Conservation (phyloP, 805 yeast species). For the Wickerhamiella allomyrinae region DNA sequence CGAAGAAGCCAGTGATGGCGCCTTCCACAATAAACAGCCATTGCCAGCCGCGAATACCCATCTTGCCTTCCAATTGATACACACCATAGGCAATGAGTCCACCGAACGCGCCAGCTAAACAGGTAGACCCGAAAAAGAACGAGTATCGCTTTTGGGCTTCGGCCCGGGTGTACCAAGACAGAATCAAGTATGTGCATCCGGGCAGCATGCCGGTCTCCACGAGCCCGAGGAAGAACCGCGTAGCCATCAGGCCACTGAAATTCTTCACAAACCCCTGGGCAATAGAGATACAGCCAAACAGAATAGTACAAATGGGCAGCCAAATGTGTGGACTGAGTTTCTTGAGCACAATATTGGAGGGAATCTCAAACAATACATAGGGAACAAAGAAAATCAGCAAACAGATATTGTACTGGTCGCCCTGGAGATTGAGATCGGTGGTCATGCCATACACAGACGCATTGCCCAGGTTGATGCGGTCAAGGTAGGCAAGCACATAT, state of each 20-base stretch:
- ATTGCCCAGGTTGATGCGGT: slow-evolving; percentile 34
- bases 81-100: slow-evolving; percentile 28
- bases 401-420: slow-evolving; percentile 32
- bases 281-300: slow-evolving; percentile 26
- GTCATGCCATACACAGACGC: slow-evolving; percentile 34
- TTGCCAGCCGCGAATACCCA: slow-evolving; percentile 33
- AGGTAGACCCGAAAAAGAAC: slow-evolving; percentile 27
- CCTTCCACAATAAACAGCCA: slow-evolving; percentile 47
- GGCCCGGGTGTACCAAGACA: slow-evolving; percentile 25
- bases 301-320: slow-evolving; percentile 23
- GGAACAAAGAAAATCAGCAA: slow-evolving; percentile 27
- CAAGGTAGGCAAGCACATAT: slow-evolving; percentile 33
- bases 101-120: slow-evolving; percentile 26
- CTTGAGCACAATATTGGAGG: slow-evolving; percentile 25
- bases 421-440: slow-evolving; percentile 27
- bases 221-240: slow-evolving; percentile 30
- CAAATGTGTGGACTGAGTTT: slow-evolving; percentile 25
- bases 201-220: slow-evolving; percentile 34
- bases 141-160: slow-evolving; percentile 30
- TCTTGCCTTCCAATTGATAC: slow-evolving; percentile 28
- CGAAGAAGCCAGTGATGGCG: slow-evolving; percentile 29
- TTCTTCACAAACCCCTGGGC: slow-evolving; percentile 25
- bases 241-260: slow-evolving; percentile 23
- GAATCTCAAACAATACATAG: slow-evolving; percentile 27
- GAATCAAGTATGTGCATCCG: slow-evolving; percentile 25